These are phyloP conservation scores for Mrakia gelida DNA, from an alignment of 768 basidiomycete species.

Conservation along the genomic window DNA sequence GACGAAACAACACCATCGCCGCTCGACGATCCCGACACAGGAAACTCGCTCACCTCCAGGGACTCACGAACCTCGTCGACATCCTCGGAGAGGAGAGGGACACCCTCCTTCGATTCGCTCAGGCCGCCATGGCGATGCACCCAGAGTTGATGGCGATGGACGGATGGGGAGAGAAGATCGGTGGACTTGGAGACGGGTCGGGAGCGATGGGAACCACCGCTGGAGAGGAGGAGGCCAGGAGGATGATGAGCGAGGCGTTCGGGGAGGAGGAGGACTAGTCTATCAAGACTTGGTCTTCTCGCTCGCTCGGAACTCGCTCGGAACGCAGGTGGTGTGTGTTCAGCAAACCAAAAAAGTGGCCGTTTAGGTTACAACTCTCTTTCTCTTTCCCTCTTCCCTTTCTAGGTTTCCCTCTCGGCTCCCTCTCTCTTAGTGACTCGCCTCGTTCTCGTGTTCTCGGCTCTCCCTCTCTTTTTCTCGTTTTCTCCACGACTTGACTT, in stretches of 20 bases:
- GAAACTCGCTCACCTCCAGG: slow-evolving; percentile 64
- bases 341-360: too few species aligned
- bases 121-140: neutral
- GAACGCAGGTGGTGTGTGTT: too few species aligned
- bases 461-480: neutral
- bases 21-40: slow-evolving; percentile 73
- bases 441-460: neutral
- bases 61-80: slow-evolving; percentile 51
- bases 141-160: slow-evolving; percentile 20
- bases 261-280: slow-evolving; percentile 2
- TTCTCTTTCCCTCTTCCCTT: neutral
- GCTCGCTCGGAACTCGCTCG: neutral
- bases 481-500: too few species aligned
- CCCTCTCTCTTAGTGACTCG: neutral
- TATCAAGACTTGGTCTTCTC: too few species aligned
- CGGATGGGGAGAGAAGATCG: slow-evolving; percentile 18
- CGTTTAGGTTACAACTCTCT: slow-evolving; percentile 11
- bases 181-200: neutral
- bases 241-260: slow-evolving; percentile 17
- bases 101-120: slow-evolving; percentile 14
- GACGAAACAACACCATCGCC: slow-evolving; percentile 77
- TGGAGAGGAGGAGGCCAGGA: slow-evolving; percentile 10
- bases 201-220: neutral
- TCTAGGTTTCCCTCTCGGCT: neutral
- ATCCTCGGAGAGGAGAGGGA: slow-evolving; percentile 15